These are phyloP conservation scores for Magnolia sinica DNA, from an alignment of 164 flowering plant genomes.

Conservation along the genomic window DNA sequence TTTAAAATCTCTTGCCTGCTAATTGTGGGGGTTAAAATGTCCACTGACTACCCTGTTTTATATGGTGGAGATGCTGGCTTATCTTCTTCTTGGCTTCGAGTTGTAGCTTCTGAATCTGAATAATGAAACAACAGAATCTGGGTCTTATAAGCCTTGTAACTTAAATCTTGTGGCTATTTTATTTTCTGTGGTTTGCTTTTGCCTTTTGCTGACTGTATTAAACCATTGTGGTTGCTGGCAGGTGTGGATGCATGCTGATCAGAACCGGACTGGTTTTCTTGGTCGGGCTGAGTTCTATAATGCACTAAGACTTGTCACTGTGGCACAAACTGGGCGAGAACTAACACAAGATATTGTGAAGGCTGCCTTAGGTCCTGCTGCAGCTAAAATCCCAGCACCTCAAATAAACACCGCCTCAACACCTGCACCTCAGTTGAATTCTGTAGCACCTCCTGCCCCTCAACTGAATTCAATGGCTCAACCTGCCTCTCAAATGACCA, in stretches of 20 bases:
- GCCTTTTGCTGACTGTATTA: neutral
- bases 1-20: too few species aligned
- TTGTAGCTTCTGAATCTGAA: too few species aligned
- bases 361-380: slow-evolving; percentile 89
- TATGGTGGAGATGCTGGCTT: too few species aligned
- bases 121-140: too few species aligned
- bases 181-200: neutral
- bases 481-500: slow-evolving; percentile 34
- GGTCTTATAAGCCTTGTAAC: too few species aligned
- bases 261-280: slow-evolving; percentile 68
- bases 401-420: slow-evolving; percentile 60
- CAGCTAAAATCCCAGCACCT: slow-evolving; percentile 92
- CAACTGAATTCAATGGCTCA: slow-evolving; percentile 33
- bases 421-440: slow-evolving; percentile 38
- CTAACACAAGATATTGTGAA: slow-evolving; percentile 91
- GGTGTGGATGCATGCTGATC: slow-evolving; percentile 94
- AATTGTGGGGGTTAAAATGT: too few species aligned
- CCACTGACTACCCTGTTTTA: too few species aligned
- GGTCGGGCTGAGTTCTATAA: slow-evolving; percentile 82
- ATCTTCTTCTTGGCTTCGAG: too few species aligned
- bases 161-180: neutral
- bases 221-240: slow-evolving; percentile 22
- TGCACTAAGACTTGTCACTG: slow-evolving; percentile 91
- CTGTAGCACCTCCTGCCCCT: slow-evolving; percentile 33
- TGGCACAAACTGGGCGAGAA: slow-evolving; percentile 90